Percentiles rank a stretch among this genome's conserved stretches.
Conservation (phyloP, 202 grass and related monocot species). For the Carex sylvatica region DNA sequence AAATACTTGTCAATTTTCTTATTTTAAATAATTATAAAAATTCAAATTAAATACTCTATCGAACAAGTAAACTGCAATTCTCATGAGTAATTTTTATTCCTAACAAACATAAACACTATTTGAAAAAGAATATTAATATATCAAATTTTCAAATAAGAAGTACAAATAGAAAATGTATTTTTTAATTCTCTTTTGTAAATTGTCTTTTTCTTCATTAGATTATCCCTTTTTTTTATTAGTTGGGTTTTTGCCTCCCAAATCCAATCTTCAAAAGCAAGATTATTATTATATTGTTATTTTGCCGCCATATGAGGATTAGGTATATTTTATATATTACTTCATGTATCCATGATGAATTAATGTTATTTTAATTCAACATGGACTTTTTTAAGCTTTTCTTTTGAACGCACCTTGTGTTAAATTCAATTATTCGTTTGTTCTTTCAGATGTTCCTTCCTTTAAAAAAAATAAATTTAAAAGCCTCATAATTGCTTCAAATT, state of each 20-base stretch:
- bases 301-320: background rate
- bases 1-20: too few species aligned
- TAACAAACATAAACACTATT: too few species aligned
- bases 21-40: too few species aligned
- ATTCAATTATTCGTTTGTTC: background rate
- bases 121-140: too few species aligned
- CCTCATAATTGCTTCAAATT: too few species aligned
- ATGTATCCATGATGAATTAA: background rate
- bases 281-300: background rate
- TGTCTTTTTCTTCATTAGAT: background rate
- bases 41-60: too few species aligned
- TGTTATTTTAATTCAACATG: background rate
- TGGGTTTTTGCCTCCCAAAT: background rate
- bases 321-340: background rate
- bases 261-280: background rate
- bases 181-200: background rate
- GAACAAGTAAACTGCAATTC: too few species aligned
- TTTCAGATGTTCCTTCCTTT: background rate
- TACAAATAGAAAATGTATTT: background rate
- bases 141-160: background rate
- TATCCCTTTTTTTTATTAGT: background rate
- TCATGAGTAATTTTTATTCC: too few species aligned
- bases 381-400: background rate
- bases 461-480: too few species aligned
- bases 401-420: background rate